Percentiles rank a stretch among this genome's conserved stretches.
phyloP scores from a whole-genome alignment of 345 rosid genomes.

The Sisymbrium irio region DNA sequence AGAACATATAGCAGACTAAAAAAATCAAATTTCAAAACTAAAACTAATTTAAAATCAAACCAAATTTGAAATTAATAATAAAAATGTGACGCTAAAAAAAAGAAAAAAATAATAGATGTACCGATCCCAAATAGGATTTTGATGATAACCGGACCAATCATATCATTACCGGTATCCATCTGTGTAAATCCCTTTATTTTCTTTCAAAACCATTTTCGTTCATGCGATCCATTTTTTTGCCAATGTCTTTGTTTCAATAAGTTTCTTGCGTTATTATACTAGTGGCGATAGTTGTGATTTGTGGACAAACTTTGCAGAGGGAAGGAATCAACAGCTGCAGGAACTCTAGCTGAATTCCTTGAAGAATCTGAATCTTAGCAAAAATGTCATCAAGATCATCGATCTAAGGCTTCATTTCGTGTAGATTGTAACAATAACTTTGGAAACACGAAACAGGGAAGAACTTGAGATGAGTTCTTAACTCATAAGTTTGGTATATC shows the following conservation, averaged over 20 bases:
- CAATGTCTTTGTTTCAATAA: background rate
- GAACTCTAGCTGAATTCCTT: constrained; percentile 47
- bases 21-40: background rate
- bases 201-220: no score
- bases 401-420: constrained; percentile 55
- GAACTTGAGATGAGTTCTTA: constrained; percentile 37
- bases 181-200: background rate
- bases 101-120: no score
- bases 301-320: constrained; percentile 42
- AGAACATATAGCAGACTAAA: background rate
- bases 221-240: background rate
- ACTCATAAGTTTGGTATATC: constrained; percentile 75
- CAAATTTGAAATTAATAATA: background rate
- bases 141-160: background rate
- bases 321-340: constrained; percentile 38
- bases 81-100: background rate
- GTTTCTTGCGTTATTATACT: background rate
- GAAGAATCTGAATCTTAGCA: constrained; percentile 49
- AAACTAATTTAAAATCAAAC: background rate
- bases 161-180: background rate
- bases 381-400: constrained; percentile 40
- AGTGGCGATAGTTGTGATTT: constrained; percentile 73
- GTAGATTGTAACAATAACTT: constrained; percentile 68
- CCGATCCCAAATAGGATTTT: background rate
- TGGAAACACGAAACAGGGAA: constrained; percentile 60